Evolutionary conservation across 257 asterid genomes (phyloP).

Genomic region (Forsythia viridissima): DNA sequence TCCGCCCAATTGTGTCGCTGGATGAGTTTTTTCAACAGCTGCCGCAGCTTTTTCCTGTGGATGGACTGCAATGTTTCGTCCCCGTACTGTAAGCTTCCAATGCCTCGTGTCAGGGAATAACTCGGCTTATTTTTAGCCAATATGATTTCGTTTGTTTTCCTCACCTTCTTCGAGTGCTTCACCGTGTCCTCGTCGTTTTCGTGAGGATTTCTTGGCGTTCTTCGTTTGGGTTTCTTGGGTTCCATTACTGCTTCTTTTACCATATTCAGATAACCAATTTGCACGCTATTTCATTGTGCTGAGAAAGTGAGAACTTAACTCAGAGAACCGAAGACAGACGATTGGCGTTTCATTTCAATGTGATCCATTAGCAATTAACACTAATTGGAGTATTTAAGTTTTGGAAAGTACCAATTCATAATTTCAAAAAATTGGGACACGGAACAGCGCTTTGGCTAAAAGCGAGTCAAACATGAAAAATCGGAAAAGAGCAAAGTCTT

Average conservation of each 20-base stretch:
- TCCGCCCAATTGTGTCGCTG: slow-evolving; percentile 62
- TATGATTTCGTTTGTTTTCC: slow-evolving; percentile 34
- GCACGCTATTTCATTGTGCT: too few relatives aligned
- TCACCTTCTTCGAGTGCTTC: slow-evolving; percentile 23
- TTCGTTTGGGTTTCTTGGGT: slow-evolving; percentile 9
- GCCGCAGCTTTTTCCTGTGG: slow-evolving; percentile 53
- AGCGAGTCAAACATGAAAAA: too few relatives aligned
- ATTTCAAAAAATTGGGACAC: too few relatives aligned
- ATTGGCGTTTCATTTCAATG: too few relatives aligned
- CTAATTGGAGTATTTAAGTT: too few relatives aligned
- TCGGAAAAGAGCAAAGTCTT: too few relatives aligned
- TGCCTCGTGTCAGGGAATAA: slow-evolving; percentile 48
- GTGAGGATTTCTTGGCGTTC: slow-evolving; percentile 15
- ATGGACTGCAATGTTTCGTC: slow-evolving; percentile 41
- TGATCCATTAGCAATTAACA: too few relatives aligned
- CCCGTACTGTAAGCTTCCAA: slow-evolving; percentile 34
- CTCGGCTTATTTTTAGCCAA: slow-evolving; percentile 52
- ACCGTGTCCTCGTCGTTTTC: slow-evolving; percentile 31
- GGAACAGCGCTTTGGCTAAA: too few relatives aligned
- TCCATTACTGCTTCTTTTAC: slow-evolving; percentile 14
- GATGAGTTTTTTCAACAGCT: slow-evolving; percentile 44
- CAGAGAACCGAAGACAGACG: too few relatives aligned
- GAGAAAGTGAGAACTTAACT: too few relatives aligned
- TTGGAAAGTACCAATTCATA: too few relatives aligned
- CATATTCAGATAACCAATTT: slow-evolving; percentile 14